These are phyloP conservation scores for Kokia cookei DNA, from an alignment of 441 rosid species.

Conservation along the genomic window DNA sequence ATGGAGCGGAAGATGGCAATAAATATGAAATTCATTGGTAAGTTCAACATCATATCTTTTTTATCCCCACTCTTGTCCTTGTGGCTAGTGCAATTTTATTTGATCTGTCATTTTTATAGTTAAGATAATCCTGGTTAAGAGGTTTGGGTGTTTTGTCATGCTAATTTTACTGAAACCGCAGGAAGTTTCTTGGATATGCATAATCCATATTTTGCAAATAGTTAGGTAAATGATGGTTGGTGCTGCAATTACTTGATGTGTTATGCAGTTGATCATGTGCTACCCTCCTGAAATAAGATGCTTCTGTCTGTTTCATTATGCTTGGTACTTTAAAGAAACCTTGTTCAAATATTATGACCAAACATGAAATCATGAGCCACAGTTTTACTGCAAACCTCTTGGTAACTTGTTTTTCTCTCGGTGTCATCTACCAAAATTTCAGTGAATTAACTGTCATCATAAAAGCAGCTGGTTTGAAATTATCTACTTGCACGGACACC, in stretches of 20 bases:
- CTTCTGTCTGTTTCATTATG: not conserved
- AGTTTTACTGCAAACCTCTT: not conserved
- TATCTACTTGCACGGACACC: not conserved
- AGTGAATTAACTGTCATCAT: not conserved
- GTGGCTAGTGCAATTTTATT: not conserved
- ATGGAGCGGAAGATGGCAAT: slow-evolving; percentile 55
- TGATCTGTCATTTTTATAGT: not conserved
- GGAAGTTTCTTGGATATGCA: not conserved
- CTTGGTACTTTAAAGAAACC: not conserved
- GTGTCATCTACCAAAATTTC: not conserved
- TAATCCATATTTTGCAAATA: not conserved
- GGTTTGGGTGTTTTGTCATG: not conserved
- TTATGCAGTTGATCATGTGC: not conserved
- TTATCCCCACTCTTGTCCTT: not conserved
- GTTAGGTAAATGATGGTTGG: not conserved
- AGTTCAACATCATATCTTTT: not conserved
- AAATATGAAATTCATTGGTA: slow-evolving; percentile 95
- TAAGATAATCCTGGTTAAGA: not conserved
- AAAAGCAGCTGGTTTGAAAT: not conserved
- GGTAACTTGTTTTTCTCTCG: not conserved
- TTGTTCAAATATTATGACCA: not conserved
- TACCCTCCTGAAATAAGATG: not conserved
- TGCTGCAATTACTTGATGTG: not conserved
- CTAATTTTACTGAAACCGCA: not conserved
- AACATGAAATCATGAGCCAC: not conserved